Base-by-base conservation (phyloP, 2,329 filamentous ascomycete species). In the Monilinia fructigena region DNA sequence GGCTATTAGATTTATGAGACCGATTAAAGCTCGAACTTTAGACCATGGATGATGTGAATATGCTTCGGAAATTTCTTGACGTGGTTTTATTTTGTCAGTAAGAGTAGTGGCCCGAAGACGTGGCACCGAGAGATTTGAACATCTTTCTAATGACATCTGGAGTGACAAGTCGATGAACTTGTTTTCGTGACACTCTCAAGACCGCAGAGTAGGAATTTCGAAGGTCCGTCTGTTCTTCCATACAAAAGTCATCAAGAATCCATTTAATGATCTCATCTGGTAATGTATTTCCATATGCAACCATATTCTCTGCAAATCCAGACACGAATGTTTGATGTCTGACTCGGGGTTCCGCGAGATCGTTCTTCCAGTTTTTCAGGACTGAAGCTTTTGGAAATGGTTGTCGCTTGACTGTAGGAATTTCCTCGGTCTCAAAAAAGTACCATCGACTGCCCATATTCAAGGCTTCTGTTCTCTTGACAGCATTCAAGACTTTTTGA, bases 231-330 rank as follows among this genome's bases (percentile, higher is more conserved):
- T 83, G 82, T 52, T 79, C 77, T 71, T 90, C 86, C 2, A 79
- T 74, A 65, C 83, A 85, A 28, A 88, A 78, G 77, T 88, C 83
- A 60, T 84, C 78, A 7, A 90, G 73, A 3, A 92, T 79, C 90
- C 90, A 93, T 20, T 82, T 72, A 60, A 91, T 82, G 0, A 92
- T 73, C 65, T 89, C 83, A 68, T 91, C 85, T 0, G 89, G 86
- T 16, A 92, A 74, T 3, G 74, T 70, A 16, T 77, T 75, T 50
- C 78, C 79, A 66, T 77, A 76, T 5, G 75, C 73, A 20, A 85
- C 77, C 18, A 88, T 78, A 55, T 85, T 82, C 65, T 85, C 82
- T 1, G 87, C 81, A 66, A 89, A 78, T 1, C 89, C 89, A 26
- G 85, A 87, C 31, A 86, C 77, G 63, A 92, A 83, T 48, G 85